Evolutionary conservation across 2,329 filamentous ascomycete genomes (phyloP).

Genomic region (Fusarium foetens): DNA sequence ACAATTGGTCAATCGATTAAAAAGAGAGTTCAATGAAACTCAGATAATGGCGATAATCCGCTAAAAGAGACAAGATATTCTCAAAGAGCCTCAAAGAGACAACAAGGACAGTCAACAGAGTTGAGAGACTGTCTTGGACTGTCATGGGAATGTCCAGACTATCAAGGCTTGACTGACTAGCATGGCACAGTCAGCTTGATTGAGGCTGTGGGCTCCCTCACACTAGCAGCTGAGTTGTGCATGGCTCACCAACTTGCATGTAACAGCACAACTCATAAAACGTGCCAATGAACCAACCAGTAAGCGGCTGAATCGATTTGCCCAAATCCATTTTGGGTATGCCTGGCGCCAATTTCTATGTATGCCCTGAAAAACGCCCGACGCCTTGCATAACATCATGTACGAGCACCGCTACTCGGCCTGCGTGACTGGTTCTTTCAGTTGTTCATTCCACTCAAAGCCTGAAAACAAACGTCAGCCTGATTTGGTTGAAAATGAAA

Average conservation of each 20-base stretch:
- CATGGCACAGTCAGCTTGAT: constrained; percentile 4
- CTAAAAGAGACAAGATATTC: background rate
- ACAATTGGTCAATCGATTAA: background rate
- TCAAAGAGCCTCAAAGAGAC: background rate
- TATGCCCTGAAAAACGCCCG: constrained; percentile 38
- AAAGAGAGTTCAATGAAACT: background rate
- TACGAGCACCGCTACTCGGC: constrained; percentile 43
- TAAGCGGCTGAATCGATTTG: constrained; percentile 4
- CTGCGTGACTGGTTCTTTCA: constrained; percentile 46
- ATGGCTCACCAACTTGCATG: constrained; percentile 1
- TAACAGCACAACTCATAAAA: background rate
- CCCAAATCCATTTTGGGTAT: constrained; percentile 11
- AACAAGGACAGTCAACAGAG: background rate
- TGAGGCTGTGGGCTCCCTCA: constrained; percentile 20
- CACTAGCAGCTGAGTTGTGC: constrained; percentile 9
- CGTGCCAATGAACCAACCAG: constrained; percentile 4
- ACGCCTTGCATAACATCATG: constrained; percentile 22
- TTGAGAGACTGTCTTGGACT: background rate
- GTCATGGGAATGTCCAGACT: background rate
- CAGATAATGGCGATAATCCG: background rate
- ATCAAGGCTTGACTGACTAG: constrained; percentile 11
- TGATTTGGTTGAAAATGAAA: background rate
- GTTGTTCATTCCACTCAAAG: constrained; percentile 55
- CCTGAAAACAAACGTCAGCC: constrained; percentile 43
- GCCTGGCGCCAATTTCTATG: constrained; percentile 11